Evolutionary conservation across 352 stramenopile species (phyloP), one percentile per base, ranked within the genome.

Genomic region (Phytopythium litorale): DNA sequence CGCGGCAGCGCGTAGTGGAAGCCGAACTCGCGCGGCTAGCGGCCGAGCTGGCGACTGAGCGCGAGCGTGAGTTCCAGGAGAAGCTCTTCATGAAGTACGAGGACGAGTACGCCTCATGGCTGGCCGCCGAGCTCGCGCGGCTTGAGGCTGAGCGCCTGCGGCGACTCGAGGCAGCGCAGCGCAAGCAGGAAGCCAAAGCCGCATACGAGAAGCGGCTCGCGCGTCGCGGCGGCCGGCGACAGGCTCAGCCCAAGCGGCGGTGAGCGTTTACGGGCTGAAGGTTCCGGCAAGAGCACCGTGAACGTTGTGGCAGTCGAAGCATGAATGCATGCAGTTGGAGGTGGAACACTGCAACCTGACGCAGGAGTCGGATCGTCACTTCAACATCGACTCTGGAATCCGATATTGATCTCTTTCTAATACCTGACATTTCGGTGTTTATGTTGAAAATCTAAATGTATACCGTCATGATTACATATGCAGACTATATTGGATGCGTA

Each of bases 41-140:
- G 81, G 49, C 64, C 72, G 42, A 59, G 64, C 32, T 62, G 64
- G 4, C 63, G 76, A 13, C 55, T 12, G 80, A 88, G 38, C 56
- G 68, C 7, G 69, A 76, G 30, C 75, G 71, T 4, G 76, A 92
- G 65, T 63, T 76, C 40, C 68, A 81, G 32, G 82, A 92, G 66
- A 65, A 60, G 33, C 67, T 83, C 52, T 67, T 71, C 40, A 88
- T 92, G 75, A 75, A 84, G 63, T 92, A 89, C 64, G 78, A 92
- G 59, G 80, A 92, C 49, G 76, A 89, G 56, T 75, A 74, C 59
- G 85, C 73, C 70, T 64, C 67, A 37, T 92, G 82, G 82, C 55
- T 87, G 54, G 58, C 79, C 21, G 66, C 58, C 9, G 80, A 92
- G 51, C 66, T 79, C 50, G 50, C 62, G 23, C 69, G 82, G 6